These are phyloP conservation scores for Hypoxylon lienhwacheense DNA, from an alignment of 495 filamentous ascomycete species.

Conservation along the genomic window DNA sequence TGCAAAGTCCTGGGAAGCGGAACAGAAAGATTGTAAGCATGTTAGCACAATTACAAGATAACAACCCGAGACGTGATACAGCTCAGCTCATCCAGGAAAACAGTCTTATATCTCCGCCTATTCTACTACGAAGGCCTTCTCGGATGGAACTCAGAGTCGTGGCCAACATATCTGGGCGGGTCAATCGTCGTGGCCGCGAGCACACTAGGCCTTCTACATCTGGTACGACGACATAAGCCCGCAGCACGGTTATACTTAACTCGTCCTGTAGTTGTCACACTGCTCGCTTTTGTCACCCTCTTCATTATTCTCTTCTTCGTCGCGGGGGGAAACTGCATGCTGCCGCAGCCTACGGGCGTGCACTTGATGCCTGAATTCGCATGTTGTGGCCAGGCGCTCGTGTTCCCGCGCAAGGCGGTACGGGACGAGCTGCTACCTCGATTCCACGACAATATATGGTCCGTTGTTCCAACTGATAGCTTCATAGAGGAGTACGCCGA, in stretches of 20 bases:
- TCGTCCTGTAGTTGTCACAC: conserved; percentile 7
- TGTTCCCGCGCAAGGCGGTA: conserved; percentile 27
- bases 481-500: conserved; percentile 32
- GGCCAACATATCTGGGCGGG: conserved; percentile 46
- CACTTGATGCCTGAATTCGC: conserved; percentile 52
- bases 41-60: not conserved
- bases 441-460: conserved; percentile 26
- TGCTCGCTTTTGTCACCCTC: conserved; percentile 32
- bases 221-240: conserved; percentile 15
- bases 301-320: conserved; percentile 43
- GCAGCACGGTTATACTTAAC: conserved; percentile 14
- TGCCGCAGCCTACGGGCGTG: conserved; percentile 41
- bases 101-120: conserved; percentile 55
- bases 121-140: conserved; percentile 61
- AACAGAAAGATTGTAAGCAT: conserved; percentile 25
- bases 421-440: conserved; percentile 17
- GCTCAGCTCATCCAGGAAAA: not conserved
- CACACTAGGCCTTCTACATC: conserved; percentile 8
- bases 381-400: conserved; percentile 44
- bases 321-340: conserved; percentile 37
- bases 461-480: conserved; percentile 31
- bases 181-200: conserved; percentile 30
- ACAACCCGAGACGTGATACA: too few species aligned
- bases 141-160: conserved; percentile 59
- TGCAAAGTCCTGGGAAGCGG: conserved; percentile 20